Conservation (phyloP, 495 filamentous ascomycete genomes). For the Endocarpon pusillum region DNA sequence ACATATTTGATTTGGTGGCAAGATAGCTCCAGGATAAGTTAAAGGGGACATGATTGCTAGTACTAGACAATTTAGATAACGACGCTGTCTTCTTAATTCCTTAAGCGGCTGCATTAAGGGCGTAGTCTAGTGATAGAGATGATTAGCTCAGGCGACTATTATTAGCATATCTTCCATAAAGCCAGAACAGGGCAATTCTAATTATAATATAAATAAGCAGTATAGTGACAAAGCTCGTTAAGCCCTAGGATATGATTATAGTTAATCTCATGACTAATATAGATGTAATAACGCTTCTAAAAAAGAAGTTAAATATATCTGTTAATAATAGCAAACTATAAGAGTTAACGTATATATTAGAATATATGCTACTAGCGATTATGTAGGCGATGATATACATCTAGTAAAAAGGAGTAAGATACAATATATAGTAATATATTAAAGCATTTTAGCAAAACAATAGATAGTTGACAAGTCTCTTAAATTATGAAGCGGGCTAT, state of each 20-base stretch:
- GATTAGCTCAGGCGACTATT: conserved; percentile 6
- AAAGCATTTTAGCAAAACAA: conserved; percentile 16
- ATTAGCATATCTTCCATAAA: conserved; percentile 22
- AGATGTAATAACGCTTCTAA: conserved; percentile 19
- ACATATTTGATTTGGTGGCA: no score
- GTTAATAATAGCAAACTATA: conserved; percentile 6
- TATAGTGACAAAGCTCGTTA: conserved; percentile 12
- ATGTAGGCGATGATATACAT: conserved; percentile 32
- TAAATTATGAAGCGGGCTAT: conserved; percentile 13
- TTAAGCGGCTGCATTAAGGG: no score
- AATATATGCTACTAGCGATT: conserved; percentile 32
- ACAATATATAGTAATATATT: conserved; percentile 19
- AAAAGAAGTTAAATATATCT: conserved; percentile 18
- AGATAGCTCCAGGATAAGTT: no score
- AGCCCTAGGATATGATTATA: conserved; percentile 16
- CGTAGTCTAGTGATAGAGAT: neutral
- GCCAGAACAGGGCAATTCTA: conserved; percentile 19
- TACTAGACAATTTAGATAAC: no score
- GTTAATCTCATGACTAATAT: conserved; percentile 18
- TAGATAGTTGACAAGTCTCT: conserved; percentile 5
- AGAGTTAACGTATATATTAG: conserved; percentile 21
- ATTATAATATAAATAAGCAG: conserved; percentile 17
- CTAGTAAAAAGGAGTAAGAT: conserved; percentile 9
- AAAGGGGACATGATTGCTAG: no score
- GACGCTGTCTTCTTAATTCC: no score